A percentile compares a stretch with the other conserved stretches of the same genome.
Conservation (phyloP, 108 stramenopile genomes). For the Cyclostephanos tholiformis region DNA sequence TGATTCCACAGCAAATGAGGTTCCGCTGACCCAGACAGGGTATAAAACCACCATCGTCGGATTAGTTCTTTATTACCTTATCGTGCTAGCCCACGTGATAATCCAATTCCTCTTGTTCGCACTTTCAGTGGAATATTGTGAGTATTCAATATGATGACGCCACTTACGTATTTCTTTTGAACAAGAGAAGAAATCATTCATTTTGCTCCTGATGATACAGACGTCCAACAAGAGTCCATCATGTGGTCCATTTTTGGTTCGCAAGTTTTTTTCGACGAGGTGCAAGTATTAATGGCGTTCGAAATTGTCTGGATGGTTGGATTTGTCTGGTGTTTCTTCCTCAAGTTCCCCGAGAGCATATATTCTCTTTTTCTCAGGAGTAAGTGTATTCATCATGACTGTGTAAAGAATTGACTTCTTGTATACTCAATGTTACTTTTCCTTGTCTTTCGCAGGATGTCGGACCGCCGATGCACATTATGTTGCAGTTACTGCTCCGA, state of each 20-base stretch:
- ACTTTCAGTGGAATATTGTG: conserved; percentile 48
- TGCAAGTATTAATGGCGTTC: conserved; percentile 62
- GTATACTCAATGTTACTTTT: background rate
- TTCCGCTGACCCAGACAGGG: conserved; percentile 50
- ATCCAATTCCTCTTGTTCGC: conserved; percentile 44
- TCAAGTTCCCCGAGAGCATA: conserved; percentile 44
- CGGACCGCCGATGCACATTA: conserved; percentile 45
- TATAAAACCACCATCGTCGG: conserved; percentile 57
- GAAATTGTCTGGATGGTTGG: conserved; percentile 60
- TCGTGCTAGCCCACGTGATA: conserved; percentile 33
- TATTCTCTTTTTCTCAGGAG: background rate
- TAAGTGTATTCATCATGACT: background rate
- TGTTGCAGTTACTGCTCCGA: conserved; percentile 55
- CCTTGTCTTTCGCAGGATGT: conserved; percentile 28
- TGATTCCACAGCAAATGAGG: background rate
- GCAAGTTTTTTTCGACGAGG: conserved; percentile 41
- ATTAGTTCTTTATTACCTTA: conserved; percentile 37
- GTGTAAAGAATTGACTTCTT: background rate
- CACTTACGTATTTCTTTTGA: background rate
- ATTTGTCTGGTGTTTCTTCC: conserved; percentile 52
- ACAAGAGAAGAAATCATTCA: too few relatives aligned
- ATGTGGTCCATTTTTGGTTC: conserved; percentile 15
- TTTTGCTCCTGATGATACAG: background rate
- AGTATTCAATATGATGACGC: background rate
- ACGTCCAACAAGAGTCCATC: conserved; percentile 32